Base-by-base conservation (phyloP, 805 yeast species). In the Candida insectalens region DNA sequence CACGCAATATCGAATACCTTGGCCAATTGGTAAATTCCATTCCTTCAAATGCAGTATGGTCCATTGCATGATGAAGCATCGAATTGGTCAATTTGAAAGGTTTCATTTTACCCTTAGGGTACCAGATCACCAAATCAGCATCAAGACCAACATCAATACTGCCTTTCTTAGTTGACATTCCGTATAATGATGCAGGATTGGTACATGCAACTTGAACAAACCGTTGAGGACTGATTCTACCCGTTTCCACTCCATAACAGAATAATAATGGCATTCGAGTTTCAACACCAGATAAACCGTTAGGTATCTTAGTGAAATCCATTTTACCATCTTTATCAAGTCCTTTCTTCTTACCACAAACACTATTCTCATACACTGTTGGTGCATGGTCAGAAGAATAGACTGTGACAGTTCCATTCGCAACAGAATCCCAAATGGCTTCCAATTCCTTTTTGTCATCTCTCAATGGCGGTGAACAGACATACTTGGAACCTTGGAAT, bases 391-490 rank as follows among this genome's bases (percentile, higher is more conserved):
- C 73, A 28, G 63, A 55, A 8, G 67, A 59, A 30, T 65, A 58
- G 5, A 66, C 58, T 0, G 71, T 65, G 27, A 67, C 64, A 0
- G 73, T 65, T 6, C 71, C 72, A 40, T 67, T 67, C 32, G 58
- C 55, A 34, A 67, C 55, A 4, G 59, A 61, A 30, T 48, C 57
- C 72, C 73, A 67, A 16, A 67, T 63, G 7, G 63, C 68, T 5
- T 60, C 60, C 20, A 64, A 45, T 22, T 66, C 69, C 17, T 44
- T 47, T 10, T 47, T 49, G 14, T 54, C 51, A 29, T 60, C 62
- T 44, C 74, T 56, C 33, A 67, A 41, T 4, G 74, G 74, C 2
- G 74, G 74, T 1, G 73, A 67, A 41, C 74, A 67, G 16, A 67
- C 58, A 40, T 60, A 63, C 46, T 67, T 67, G 9, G 74, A 71